Conservation (phyloP, 1,284 basidiomycete genomes). For the Neonothopanus nambi region DNA sequence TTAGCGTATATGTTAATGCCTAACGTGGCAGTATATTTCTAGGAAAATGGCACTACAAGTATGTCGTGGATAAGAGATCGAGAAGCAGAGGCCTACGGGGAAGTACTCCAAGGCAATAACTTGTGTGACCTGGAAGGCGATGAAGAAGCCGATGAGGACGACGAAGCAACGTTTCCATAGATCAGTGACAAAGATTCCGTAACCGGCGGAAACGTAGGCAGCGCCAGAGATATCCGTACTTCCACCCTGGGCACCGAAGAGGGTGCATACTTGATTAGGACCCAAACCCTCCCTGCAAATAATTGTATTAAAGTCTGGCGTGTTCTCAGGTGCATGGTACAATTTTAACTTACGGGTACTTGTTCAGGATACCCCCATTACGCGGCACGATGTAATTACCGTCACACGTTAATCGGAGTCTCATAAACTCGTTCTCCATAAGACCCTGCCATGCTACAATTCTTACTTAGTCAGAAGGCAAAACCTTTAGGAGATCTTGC, state of each 20-base stretch:
- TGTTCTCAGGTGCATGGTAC: background rate
- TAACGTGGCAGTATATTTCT: slow-evolving; percentile 51
- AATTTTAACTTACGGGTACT: slow-evolving; percentile 62
- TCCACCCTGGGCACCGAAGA: slow-evolving; percentile 58
- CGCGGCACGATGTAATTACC: slow-evolving; percentile 70
- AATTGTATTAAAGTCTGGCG: background rate
- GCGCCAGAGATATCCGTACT: slow-evolving; percentile 49
- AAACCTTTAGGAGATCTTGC: slow-evolving; percentile 19
- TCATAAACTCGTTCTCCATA: slow-evolving; percentile 85
- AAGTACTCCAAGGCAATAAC: slow-evolving; percentile 61
- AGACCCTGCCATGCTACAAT: slow-evolving; percentile 65
- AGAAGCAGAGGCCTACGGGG: slow-evolving; percentile 46
- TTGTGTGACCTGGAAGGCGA: slow-evolving; percentile 69
- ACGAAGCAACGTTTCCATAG: slow-evolving; percentile 64
- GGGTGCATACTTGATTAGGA: slow-evolving; percentile 68
- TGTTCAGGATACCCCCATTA: slow-evolving; percentile 60
- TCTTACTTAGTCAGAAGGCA: too few species aligned
- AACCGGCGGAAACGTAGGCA: slow-evolving; percentile 61
- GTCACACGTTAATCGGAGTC: slow-evolving; percentile 70
- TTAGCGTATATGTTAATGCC: slow-evolving; percentile 70
- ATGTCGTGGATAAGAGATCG: background rate
- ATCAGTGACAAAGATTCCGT: slow-evolving; percentile 48
- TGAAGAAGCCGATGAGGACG: slow-evolving; percentile 61
- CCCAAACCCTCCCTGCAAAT: slow-evolving; percentile 46
- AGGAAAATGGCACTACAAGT: background rate